Conservation (phyloP, 768 basidiomycete species). For the Leccinum longicurvipes region DNA sequence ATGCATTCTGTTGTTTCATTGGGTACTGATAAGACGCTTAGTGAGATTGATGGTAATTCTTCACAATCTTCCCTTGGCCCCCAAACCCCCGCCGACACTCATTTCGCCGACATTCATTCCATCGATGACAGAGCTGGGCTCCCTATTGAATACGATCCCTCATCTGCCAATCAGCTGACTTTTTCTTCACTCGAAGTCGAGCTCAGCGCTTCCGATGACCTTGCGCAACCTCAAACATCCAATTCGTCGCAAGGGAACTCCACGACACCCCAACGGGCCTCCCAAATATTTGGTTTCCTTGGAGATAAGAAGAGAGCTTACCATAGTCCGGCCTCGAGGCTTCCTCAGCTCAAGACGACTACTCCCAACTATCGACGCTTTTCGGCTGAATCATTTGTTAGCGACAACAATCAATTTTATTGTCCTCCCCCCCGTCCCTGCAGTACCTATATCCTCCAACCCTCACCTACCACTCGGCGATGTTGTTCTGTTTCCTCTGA, state of each 20-base stretch:
- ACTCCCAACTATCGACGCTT: constrained; percentile 18
- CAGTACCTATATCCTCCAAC: constrained; percentile 12
- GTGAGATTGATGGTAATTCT: constrained; percentile 43
- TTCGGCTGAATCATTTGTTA: constrained; percentile 22
- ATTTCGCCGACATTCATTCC: constrained; percentile 41
- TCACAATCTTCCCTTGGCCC: constrained; percentile 51
- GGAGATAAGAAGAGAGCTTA: constrained; percentile 43
- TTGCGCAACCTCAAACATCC: constrained; percentile 18
- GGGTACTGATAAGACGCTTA: constrained; percentile 22
- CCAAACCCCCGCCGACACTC: constrained; percentile 45
- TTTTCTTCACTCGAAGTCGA: constrained; percentile 80
- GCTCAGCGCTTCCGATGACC: constrained; percentile 50
- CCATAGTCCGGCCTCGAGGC: constrained; percentile 33
- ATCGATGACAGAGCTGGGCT: constrained; percentile 36
- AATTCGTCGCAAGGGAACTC: constrained; percentile 38
- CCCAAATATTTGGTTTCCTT: constrained; percentile 73
- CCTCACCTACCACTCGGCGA: constrained; percentile 11
- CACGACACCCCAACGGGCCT: constrained; percentile 62
- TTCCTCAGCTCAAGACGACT: constrained; percentile 30
- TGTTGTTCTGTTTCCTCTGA: constrained; percentile 15
- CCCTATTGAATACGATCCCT: constrained; percentile 45
- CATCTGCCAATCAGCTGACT: constrained; percentile 33
- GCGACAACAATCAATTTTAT: constrained; percentile 24
- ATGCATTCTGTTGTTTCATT: background rate
- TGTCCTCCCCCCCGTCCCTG: constrained; percentile 13